These are phyloP conservation scores for Crucihimalaya himalaica DNA, from an alignment of 345 rosid species.

Conservation along the genomic window DNA sequence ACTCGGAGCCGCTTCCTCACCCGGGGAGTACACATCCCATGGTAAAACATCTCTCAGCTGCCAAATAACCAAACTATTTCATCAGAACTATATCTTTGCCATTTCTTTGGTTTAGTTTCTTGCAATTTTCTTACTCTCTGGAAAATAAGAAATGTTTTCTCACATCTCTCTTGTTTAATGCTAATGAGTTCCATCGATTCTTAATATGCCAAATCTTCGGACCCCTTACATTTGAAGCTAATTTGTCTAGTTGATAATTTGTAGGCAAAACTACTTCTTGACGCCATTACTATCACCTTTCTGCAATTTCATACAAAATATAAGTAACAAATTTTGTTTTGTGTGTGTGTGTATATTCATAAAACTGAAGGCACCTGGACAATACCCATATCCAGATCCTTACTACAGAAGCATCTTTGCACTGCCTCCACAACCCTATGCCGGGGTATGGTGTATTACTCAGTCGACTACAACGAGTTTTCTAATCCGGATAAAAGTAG, in stretches of 20 bases:
- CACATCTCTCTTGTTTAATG: not conserved
- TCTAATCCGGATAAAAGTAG: not conserved
- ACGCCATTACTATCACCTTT: not conserved
- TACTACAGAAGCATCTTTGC: slow-evolving; percentile 92
- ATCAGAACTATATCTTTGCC: slow-evolving; percentile 19
- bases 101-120: not conserved
- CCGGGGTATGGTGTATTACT: slow-evolving; percentile 43
- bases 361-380: slow-evolving; percentile 60
- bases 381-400: slow-evolving; percentile 91
- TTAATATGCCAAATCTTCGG: not conserved
- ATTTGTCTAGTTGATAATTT: not conserved
- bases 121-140: not conserved
- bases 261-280: not conserved
- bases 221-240: not conserved
- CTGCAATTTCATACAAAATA: not conserved
- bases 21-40: slow-evolving; percentile 32
- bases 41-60: slow-evolving; percentile 45
- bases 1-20: slow-evolving; percentile 42
- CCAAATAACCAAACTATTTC: not conserved
- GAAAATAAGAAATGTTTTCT: not conserved
- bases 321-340: not conserved
- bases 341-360: slow-evolving; percentile 24
- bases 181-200: not conserved
- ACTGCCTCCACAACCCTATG: slow-evolving; percentile 69
- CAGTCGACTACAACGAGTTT: not conserved